These are phyloP conservation scores for Paraglomus occultum DNA, from an alignment of 192 early-diverging fungal species.

Conservation along the genomic window DNA sequence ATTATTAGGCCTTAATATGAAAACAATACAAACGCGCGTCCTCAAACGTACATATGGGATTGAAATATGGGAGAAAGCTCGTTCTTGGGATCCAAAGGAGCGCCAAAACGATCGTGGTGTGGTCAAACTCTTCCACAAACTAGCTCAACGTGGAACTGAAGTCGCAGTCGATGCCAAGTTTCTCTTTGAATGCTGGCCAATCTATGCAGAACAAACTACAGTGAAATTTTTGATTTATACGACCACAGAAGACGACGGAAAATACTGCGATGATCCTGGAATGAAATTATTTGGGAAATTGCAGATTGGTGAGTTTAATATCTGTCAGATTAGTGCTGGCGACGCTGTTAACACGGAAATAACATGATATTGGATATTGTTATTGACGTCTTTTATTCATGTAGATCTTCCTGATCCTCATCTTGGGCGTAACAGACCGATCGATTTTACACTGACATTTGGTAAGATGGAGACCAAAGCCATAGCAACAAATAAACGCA, in stretches of 20 bases:
- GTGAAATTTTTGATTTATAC: not conserved
- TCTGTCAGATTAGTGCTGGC: no score
- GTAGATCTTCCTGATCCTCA: slow-evolving; percentile 11
- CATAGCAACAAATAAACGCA: slow-evolving; percentile 2
- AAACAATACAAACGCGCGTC: not conserved
- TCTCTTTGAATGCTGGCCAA: slow-evolving; percentile 8
- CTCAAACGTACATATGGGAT: slow-evolving; percentile 19
- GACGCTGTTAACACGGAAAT: no score
- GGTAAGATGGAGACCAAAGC: slow-evolving; percentile 17
- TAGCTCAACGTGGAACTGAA: not conserved
- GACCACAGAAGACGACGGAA: not conserved
- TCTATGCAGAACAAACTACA: not conserved
- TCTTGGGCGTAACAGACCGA: not conserved
- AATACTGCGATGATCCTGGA: slow-evolving; percentile 25
- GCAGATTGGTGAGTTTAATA: no score
- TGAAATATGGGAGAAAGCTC: not conserved
- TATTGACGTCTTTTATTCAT: no score
- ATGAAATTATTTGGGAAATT: slow-evolving; percentile 20
- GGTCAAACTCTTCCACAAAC: not conserved
- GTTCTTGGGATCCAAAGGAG: slow-evolving; percentile 1
- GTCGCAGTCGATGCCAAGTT: slow-evolving; percentile 14
- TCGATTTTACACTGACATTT: slow-evolving; percentile 25
- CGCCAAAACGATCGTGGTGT: not conserved
- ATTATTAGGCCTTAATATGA: no score
- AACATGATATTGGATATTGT: no score